Evolutionary conservation across 1,284 basidiomycete species (phyloP), one percentile per base, ranked within the genome.

Genomic region (Prillingera fragicola): DNA sequence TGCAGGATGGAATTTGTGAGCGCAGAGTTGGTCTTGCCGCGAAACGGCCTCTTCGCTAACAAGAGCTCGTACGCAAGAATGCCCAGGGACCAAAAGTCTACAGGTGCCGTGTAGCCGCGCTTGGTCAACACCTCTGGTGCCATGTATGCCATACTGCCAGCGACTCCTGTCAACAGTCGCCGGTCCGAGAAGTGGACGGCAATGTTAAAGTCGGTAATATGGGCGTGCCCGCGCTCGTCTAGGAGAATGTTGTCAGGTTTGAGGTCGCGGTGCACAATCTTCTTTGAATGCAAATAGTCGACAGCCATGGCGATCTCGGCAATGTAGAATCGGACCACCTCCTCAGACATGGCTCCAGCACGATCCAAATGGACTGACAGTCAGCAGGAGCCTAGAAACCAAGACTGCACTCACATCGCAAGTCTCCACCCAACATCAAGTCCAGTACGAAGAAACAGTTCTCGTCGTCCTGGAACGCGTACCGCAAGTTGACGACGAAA

Each of bases 141-240:
- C 94, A 98, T 98, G 73, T 98, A 98, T 0, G 94, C 92, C 88
- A 97, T 94, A 56, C 86, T 90, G 3, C 91, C 91, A 1, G 91
- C 94, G 4, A 98, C 85, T 44, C 87, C 90, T 1, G 87, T 91
- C 65, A 96, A 82, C 48, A 86, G 68, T 26, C 67, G 54, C 34
- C 84, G 77, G 44, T 89, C 84, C 7, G 90, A 91, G 67, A 89
- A 96, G 70, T 97, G 94, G 8, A 97, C 91, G 13, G 92, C 94
- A 56, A 97, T 91, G 67, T 98, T 98, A 75, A 98, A 95, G 72
- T 97, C 94, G 13, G 94, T 97, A 53, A 98, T 77, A 65, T 97
- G 92, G 1, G 89, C 94, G 65, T 98, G 92, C 0, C 94, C 94
- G 57, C 79, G 75, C 33, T 86, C 81, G 70, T 97, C 94, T 31